Percentiles rank a stretch among this genome's conserved stretches.
Evolutionary conservation across 1,139 yeast species (phyloP).

Genomic region (Scheffersomyces parashehatae): DNA sequence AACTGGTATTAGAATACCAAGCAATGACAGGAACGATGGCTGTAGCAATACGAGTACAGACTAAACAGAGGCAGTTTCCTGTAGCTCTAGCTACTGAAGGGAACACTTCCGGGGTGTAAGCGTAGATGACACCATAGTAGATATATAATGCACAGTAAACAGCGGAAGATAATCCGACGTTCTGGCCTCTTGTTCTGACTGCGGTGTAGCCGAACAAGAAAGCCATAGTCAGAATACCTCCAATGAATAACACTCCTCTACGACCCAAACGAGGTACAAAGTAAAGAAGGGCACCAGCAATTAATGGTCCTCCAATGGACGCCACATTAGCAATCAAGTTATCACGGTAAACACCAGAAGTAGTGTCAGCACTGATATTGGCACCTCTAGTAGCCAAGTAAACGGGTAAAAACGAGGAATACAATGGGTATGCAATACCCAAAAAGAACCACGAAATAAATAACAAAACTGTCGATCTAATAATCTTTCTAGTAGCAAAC

Average conservation of each 20-base stretch:
- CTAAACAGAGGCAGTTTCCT: slow-evolving; percentile 54
- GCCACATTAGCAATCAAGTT: slow-evolving; percentile 50
- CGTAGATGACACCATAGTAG: slow-evolving; percentile 56
- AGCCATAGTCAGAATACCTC: slow-evolving; percentile 54
- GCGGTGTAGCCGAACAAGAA: slow-evolving; percentile 59
- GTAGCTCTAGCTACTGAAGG: slow-evolving; percentile 58
- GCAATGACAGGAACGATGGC: slow-evolving; percentile 54
- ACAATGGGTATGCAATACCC: slow-evolving; percentile 42
- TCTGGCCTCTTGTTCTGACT: slow-evolving; percentile 48
- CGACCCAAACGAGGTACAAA: slow-evolving; percentile 52
- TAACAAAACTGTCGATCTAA: slow-evolving; percentile 29
- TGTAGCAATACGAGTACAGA: slow-evolving; percentile 47
- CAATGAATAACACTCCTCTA: slow-evolving; percentile 55
- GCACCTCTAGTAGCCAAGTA: slow-evolving; percentile 44
- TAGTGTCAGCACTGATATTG: slow-evolving; percentile 31
- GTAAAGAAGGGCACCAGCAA: slow-evolving; percentile 47
- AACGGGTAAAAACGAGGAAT: slow-evolving; percentile 37
- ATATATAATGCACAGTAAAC: slow-evolving; percentile 52
- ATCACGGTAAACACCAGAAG: slow-evolving; percentile 50
- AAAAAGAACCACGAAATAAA: slow-evolving; percentile 37
- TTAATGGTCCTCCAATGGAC: slow-evolving; percentile 57
- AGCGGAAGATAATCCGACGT: slow-evolving; percentile 54
- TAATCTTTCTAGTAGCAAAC: slow-evolving; percentile 26
- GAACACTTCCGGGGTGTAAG: slow-evolving; percentile 60
- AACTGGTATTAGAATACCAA: slow-evolving; percentile 43